Percentiles rank a stretch among this genome's conserved stretches.
Evolutionary conservation across 2,329 filamentous ascomycete genomes (phyloP).

Genomic region (Coniochaeta hoffmannii): DNA sequence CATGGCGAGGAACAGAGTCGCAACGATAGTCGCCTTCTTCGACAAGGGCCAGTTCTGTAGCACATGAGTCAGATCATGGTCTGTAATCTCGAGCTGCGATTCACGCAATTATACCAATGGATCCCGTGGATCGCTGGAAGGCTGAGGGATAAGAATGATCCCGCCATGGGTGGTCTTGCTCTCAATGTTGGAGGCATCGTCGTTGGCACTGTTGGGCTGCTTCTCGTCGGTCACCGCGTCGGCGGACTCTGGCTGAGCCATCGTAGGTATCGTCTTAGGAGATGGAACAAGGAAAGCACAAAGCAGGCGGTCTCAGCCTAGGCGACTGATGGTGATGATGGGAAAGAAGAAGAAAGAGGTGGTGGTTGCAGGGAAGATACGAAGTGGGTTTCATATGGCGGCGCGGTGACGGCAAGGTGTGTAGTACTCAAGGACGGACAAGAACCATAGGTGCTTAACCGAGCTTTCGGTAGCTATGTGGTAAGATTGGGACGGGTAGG

Average conservation of each 20-base stretch:
- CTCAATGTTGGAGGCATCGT: not conserved
- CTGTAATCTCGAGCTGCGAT: not conserved
- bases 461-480: not conserved
- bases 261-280: not conserved
- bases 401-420: not conserved
- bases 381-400: not conserved
- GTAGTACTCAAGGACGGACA: not conserved
- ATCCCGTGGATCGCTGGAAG: slow-evolving; percentile 23
- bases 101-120: slow-evolving; percentile 13
- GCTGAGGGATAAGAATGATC: slow-evolving; percentile 29
- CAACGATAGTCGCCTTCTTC: slow-evolving; percentile 23
- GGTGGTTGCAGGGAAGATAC: not conserved
- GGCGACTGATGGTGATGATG: too few relatives aligned
- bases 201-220: not conserved
- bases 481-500: not conserved
- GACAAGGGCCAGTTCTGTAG: slow-evolving; percentile 23
- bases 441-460: not conserved
- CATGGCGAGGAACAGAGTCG: slow-evolving; percentile 24
- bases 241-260: not conserved
- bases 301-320: too few relatives aligned
- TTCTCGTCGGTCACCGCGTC: not conserved
- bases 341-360: not conserved
- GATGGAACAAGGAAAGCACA: not conserved
- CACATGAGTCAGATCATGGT: slow-evolving; percentile 6
- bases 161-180: slow-evolving; percentile 16